phyloP scores from a whole-genome alignment of 495 filamentous ascomycete genomes.

The Xylaria flabelliformis region DNA sequence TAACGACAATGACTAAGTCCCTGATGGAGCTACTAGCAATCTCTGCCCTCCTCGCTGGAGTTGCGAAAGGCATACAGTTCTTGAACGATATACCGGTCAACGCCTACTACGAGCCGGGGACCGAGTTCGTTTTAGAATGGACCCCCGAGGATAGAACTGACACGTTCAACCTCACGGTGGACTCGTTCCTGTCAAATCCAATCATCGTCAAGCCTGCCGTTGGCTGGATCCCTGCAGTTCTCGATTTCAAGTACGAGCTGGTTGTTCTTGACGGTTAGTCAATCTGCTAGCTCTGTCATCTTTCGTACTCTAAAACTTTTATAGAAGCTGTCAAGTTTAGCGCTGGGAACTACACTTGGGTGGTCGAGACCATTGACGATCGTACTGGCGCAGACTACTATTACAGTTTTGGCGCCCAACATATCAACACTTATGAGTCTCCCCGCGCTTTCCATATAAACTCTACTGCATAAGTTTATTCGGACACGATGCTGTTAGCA shows the following conservation, averaged over 20 bases:
- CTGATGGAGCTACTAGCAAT: neutral
- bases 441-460: too few species aligned
- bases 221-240: neutral
- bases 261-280: neutral
- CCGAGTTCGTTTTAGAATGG: constrained; percentile 2
- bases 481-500: too few species aligned
- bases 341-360: neutral
- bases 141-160: neutral
- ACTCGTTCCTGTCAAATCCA: neutral
- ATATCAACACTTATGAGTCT: too few species aligned
- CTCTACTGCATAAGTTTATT: too few species aligned
- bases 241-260: neutral
- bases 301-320: neutral
- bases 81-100: constrained; percentile 7
- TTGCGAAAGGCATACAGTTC: neutral
- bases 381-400: neutral
- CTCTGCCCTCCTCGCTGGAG: neutral
- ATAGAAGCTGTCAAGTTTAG: constrained; percentile 1
- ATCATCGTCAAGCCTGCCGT: neutral
- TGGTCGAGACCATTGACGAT: neutral
- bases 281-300: neutral
- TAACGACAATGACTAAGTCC: neutral
- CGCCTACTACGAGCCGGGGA: neutral
- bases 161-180: constrained; percentile 2
- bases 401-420: too few species aligned